Evolutionary conservation across 2,329 filamentous ascomycete species (phyloP), one percentile per base, ranked within the genome.

Genomic region (Juglanconis oblonga): DNA sequence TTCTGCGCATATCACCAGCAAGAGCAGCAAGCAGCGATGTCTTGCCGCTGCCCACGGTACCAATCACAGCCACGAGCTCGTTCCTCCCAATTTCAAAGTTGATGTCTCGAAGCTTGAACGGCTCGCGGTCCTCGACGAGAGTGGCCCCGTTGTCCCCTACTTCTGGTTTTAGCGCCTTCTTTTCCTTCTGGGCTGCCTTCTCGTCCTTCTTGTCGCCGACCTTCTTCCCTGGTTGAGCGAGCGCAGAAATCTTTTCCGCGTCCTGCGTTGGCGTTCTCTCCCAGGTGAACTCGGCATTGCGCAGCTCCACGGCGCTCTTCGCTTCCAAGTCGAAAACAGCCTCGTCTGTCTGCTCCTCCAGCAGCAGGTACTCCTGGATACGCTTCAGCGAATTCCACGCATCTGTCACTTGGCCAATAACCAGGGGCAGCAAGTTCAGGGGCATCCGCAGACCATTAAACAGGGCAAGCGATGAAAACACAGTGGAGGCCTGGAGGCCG

Each of bases 361-460:
- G 89, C 3, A 93, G 74, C 44, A 99, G 74, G 65, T 95, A 98
- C 56, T 96, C 90, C 68, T 98, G 87, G 38, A 98, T 93, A 62
- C 95, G 89, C 62, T 87, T 84, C 6, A 97, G 70, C 0, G 93
- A 96, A 1, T 90, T 89, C 80, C 89, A 92, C 1, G 92, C 95
- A 75, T 99, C 95, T 13, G 93, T 91, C 1, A 92, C 86, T 72
- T 96, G 92, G 36, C 92, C 91, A 66, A 98, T 87, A 48, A 97
- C 90, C 64, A 97, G 76, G 0, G 94, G 94, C 2, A 98, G 79
- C 68, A 97, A 76, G 70, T 97, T 98, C 55, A 99, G 82, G 0
- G 95, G 95, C 73, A 97, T 85, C 47, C 95, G 87, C 48, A 99
- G 81, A 5, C 90, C 87, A 73, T 98, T 98, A 82, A 98, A 99